Conservation (phyloP, 2,329 filamentous ascomycete species). For the Aspergillus puulaauensis region DNA sequence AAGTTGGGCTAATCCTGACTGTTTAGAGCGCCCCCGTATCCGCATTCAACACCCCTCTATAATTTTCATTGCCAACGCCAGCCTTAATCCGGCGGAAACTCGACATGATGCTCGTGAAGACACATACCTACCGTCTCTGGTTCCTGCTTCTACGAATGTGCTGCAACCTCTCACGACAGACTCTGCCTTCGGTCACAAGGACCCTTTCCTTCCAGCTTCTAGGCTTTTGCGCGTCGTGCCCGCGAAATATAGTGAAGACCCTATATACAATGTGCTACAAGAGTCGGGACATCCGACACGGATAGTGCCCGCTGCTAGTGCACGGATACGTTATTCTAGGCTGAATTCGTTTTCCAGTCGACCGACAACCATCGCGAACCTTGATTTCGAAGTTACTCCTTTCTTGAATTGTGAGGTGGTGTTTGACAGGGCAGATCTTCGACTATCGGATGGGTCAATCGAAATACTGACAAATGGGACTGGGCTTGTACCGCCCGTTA, state of each 20-base stretch:
- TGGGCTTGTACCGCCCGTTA: conserved; percentile 37
- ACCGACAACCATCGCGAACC: conserved; percentile 51
- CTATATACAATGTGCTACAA: conserved; percentile 54
- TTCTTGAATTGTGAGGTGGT: conserved; percentile 51
- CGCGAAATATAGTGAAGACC: conserved; percentile 48
- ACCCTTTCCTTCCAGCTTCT: conserved; percentile 58
- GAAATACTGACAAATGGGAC: conserved; percentile 41
- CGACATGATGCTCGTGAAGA: conserved; percentile 42
- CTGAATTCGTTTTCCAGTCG: conserved; percentile 44
- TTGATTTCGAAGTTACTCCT: conserved; percentile 58
- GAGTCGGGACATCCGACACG: conserved; percentile 54
- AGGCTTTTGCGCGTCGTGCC: conserved; percentile 58
- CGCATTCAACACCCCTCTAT: conserved; percentile 57
- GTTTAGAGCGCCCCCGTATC: conserved; percentile 45
- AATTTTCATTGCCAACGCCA: conserved; percentile 53
- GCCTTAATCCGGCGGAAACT: conserved; percentile 44
- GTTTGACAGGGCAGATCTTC: conserved; percentile 50
- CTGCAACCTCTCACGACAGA: conserved; percentile 56
- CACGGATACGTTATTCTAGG: conserved; percentile 56
- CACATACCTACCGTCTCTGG: conserved; percentile 53
- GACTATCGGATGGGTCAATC: conserved; percentile 48
- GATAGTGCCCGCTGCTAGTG: conserved; percentile 56
- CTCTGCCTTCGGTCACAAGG: conserved; percentile 45
- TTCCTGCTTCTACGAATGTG: conserved; percentile 59
- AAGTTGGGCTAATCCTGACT: conserved; percentile 12